phyloP scores from a whole-genome alignment of 176 grass and related monocot genomes.

The Carex pumila region DNA sequence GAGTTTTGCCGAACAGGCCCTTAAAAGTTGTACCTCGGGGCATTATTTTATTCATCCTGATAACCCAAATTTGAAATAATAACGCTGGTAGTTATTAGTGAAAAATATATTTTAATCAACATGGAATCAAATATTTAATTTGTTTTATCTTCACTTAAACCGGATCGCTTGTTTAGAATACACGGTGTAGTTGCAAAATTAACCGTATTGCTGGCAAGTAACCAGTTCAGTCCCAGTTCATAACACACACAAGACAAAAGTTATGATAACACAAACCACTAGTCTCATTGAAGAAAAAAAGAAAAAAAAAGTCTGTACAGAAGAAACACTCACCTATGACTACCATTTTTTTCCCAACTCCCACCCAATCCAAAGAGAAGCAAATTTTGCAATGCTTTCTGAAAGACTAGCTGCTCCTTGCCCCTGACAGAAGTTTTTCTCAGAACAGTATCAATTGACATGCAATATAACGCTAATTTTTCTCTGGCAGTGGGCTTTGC shows the following conservation, averaged over 20 bases:
- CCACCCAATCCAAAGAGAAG: background rate
- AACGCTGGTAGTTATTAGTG: no score
- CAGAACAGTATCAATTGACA: background rate
- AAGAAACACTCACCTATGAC: background rate
- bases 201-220: no score
- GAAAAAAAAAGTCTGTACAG: background rate
- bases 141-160: no score
- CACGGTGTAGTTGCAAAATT: no score
- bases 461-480: background rate
- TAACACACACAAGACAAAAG: background rate
- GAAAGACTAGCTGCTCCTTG: background rate
- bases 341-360: background rate
- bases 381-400: background rate
- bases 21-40: no score
- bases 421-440: background rate
- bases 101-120: no score
- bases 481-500: background rate
- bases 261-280: background rate
- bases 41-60: no score
- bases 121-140: no score
- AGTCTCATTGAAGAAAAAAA: background rate
- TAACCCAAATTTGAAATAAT: no score
- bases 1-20: no score
- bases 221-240: background rate
- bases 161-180: no score